These are phyloP conservation scores for Alternaria rosae DNA, from an alignment of 2,329 filamentous ascomycete genomes.

Conservation along the genomic window DNA sequence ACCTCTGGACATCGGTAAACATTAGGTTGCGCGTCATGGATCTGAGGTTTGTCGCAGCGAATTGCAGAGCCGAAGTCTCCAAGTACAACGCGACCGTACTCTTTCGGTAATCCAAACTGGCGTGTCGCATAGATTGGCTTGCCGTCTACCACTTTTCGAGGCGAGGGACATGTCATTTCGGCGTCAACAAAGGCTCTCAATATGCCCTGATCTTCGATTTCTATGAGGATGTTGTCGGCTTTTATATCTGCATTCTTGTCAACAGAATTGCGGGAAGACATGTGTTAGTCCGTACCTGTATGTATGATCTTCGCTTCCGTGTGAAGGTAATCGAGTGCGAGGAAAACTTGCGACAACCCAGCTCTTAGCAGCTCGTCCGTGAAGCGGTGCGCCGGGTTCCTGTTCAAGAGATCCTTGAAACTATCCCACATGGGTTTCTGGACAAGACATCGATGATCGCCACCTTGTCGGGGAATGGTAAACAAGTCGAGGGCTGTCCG, in stretches of 20 bases:
- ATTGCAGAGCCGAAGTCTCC: slow-evolving; percentile 35
- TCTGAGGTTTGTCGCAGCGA: slow-evolving; percentile 21
- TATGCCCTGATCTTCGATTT: slow-evolving; percentile 46
- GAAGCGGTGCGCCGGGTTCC: slow-evolving; percentile 50
- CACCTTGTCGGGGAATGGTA: slow-evolving; percentile 34
- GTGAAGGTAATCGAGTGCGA: slow-evolving; percentile 54
- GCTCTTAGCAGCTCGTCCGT: slow-evolving; percentile 49
- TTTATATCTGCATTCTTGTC: slow-evolving; percentile 51
- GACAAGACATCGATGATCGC: slow-evolving; percentile 49
- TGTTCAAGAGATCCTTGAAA: slow-evolving; percentile 49
- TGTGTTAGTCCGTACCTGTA: slow-evolving; percentile 44
- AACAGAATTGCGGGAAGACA: background rate
- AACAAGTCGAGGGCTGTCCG: slow-evolving; percentile 45
- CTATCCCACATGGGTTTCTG: slow-evolving; percentile 54
- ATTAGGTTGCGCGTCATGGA: slow-evolving; percentile 44
- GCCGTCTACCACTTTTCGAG: slow-evolving; percentile 46
- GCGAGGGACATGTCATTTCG: slow-evolving; percentile 49
- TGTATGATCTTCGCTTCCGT: slow-evolving; percentile 55
- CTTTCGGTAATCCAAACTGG: slow-evolving; percentile 41
- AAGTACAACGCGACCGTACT: slow-evolving; percentile 45
- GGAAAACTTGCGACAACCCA: slow-evolving; percentile 49
- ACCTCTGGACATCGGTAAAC: slow-evolving; percentile 51
- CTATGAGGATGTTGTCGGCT: slow-evolving; percentile 52
- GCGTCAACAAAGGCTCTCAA: slow-evolving; percentile 45
- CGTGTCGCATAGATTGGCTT: slow-evolving; percentile 48